Base-by-base conservation (phyloP, 2,329 filamentous ascomycete genomes). In the Colletotrichum trifolii region DNA sequence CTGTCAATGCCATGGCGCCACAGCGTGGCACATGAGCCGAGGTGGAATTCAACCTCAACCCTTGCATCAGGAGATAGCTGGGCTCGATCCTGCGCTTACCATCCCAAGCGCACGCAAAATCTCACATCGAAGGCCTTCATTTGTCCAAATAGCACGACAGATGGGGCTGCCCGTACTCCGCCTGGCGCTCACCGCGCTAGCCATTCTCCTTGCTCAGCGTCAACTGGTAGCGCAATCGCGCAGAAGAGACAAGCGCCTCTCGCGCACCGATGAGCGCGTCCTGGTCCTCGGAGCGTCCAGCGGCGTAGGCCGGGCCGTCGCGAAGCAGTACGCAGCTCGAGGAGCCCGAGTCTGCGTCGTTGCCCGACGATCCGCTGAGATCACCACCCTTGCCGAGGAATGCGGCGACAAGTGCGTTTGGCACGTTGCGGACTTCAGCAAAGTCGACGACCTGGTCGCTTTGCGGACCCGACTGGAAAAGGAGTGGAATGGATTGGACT, bases 271-370 rank as follows among this genome's bases (percentile, higher is more conserved):
- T 12, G 60, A 63, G 54, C 60, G 60, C 39, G 60, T 63, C n/a
- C 54, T 63, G 47, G 36, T 63, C 35, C 15, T 63, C 39, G 60
- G 60, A 8, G 60, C 60, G 25, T 63, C 60, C 13, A 63, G 60
- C 42, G 60, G 60, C 33, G 60, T 63, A 8, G 60, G 60, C 2
- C 54, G 60, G 9, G 60, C 60, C 10, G 42, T 63, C 33, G 60
- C 60, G 5, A 59, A 53, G 54, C 54, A 40, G 36, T 63, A 63
- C 11, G 60, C 60, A 9, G 36, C 60, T 7, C 60, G 60, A 15
- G 60, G 60, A 25, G 60, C 60, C 12, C 54, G 40, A 1, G 33
- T 63, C 12, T 63, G 60, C 6, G 60, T 63, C 15, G 60, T 63
- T 25, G 60, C 60, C 3, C 54, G 60, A 17, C 60, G 60, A 2